Base-by-base conservation (phyloP, 805 yeast species). In the Clavispora vitiphila region DNA sequence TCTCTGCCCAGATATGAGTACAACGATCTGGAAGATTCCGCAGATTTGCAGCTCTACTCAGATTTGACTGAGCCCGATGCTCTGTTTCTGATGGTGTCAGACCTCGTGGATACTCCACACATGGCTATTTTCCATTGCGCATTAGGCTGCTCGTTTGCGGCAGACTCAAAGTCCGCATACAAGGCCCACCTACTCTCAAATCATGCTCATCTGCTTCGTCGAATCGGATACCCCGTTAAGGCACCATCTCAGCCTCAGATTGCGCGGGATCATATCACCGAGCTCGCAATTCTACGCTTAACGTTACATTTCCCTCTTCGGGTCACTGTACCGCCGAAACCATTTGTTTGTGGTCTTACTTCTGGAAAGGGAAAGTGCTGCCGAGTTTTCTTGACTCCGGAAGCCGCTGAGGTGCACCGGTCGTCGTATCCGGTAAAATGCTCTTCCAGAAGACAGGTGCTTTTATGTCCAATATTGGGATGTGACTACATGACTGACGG, bases 401-500 rank as follows among this genome's bases (percentile, higher is more conserved):
- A 25, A 10, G 19, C 25, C 5, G 34, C 34, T 4, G 29, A 42
- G 9, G 25, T 30, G 11, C 67, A 62, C 46, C 53, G 50, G 22
- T 41, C 32, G 2, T 37, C 39, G 15, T 37, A 38, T 38, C 51
- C 56, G 1, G 29, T 25, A 7, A 22, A 45, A 6, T 67, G 72
- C 41, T 61, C 71, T 2, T 8, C 41, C 5, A 56, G 54, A 43
- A 53, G 49, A 20, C 71, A 65, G 43, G 66, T 64, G 2, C 53
- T 62, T 35, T 42, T 57, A 4, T 67, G 74, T 46, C 71, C 74
- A 2, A 43, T 67, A 15, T 46, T 68, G 24, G 74, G 74, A 8
- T 68, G 74, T 48, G 69, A 62, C 1, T 67, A 50, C 43, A 57
- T 62, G 56, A 64, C 71, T 0, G 69, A 64, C 23, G 62, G 56